Evolutionary conservation across 2,329 filamentous ascomycete genomes (phyloP), one percentile per base, ranked within the genome.

Genomic region (Plectosphaerella plurivora): DNA sequence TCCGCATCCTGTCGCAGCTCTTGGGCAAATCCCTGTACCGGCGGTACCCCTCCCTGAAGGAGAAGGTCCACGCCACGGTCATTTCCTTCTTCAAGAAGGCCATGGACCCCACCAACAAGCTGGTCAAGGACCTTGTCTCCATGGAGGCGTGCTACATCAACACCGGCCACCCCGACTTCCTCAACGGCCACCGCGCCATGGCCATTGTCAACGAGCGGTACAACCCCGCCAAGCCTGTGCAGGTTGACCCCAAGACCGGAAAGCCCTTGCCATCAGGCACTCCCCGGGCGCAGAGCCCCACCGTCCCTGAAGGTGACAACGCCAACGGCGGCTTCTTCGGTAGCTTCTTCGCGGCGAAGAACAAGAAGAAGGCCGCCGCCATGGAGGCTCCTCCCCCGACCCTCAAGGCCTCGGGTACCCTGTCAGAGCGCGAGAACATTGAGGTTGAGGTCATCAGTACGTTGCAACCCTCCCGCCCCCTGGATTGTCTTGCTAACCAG

Each of bases 321-420:
- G 69, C 70, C 51, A 89, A 89, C 66, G 76, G 81, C 55, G 91
- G 93, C 37, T 99, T 99, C 81, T 99, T 99, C 63, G 94, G 94
- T 61, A 96, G 90, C 65, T 99, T 99, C 82, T 99, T 97, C 68
- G 91, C 94, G 11, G 92, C 90, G 66, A 99, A 97, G 83, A 99
- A 97, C 77, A 99, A 97, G 86, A 99, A 99, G 83, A 97, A 97
- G 87, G 95, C 96, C 75, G 94, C 94, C n/a, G 92, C 93, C 47
- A 99, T 99, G 94, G 94, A 99, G 69, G 80, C 94, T 14, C 94
- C 94, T 39, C 94, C 94, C 57, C 84, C 94, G 28, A 93, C 85
- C 42, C 83, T 99, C 53, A 99, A 97, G 77, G 94, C 94, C 35
- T 96, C 91, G 3, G 93, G 94, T 42, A 96, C 87, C 24, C 78